Base-by-base conservation (phyloP, 768 basidiomycete genomes). In the Sarcodon aspratus region DNA sequence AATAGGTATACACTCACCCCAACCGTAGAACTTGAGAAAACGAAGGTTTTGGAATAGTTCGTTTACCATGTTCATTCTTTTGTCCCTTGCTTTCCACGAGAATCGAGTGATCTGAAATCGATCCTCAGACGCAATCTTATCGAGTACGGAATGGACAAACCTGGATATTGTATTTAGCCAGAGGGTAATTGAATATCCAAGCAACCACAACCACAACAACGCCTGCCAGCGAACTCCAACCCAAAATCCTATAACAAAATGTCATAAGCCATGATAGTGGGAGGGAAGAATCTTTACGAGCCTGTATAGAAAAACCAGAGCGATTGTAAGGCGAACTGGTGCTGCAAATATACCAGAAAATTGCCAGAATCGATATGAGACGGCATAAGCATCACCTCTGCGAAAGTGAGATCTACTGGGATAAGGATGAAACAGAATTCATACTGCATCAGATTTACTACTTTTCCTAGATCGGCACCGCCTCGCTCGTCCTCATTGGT, bases 181-280 rank as follows among this genome's bases (percentile, higher is more conserved):
- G 61, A 9, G 82, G 80, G 49, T 79, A 81, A 60, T 84, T 86
- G 51, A 87, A 56, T 7, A 73, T 63, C 48, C 78, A 80, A 2
- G 78, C 78, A 9, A 83, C 52, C 7, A 81, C 56, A 32, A 88
- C 72, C 10, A 87, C 78, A 7, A 69, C 69, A 9, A 85, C 80
- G 7, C 85, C 85, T 21, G 81, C 76, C 33, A 88, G 70, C 1
- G 84, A 79, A 48, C 81, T 82, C 82, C 85, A 87, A 6, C 88
- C 88, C 27, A 90, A 70, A 35, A 89, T 66, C 34, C 84, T 88
- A 48, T 9, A 13, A 27, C 18, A 49, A 44, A n/a, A n/a, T n/a
- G 43, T 53, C 18, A 56, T 49, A 27, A 27, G 21, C 21, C 21
- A 27, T 5, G 21, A 3, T 5, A 27, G 21, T 27, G 21, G 21